Evolutionary conservation across 305 asterid genomes (phyloP), one percentile per base, ranked within the genome.

Genomic region (Fraxinus dipetala): DNA sequence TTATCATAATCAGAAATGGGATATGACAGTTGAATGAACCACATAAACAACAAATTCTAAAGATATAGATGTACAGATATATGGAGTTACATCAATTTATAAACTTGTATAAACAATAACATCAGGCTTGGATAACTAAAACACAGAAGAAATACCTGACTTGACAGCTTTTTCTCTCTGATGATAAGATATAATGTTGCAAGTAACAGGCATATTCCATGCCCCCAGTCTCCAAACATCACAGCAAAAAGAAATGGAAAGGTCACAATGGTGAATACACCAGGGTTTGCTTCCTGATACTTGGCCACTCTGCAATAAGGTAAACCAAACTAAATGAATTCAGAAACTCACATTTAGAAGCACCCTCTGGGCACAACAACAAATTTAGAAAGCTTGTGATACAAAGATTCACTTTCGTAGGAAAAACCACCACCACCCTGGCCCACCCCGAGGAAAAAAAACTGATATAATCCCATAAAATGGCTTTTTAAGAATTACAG

Each of bases 211-310:
- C 98, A 95, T 86, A 95, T 90, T 51, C 98, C 98, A 90, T 95
- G 98, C 79, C 98, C 98, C 97, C 98, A 95, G 89, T 95, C 98
- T 82, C 98, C 98, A 87, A 95, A 95, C 98, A 95, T 95, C 85
- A 95, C 98, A 0, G 98, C 98, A 48, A 95, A 95, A 82, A 95
- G 98, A 90, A 95, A 95, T 1, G 98, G 98, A 86, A 95, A 95
- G 22, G 98, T 95, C 83, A 92, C 95, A 77, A 95, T 93, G 76
- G 98, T 95, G 91, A 83, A 95, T 76, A 95, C 96, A 78, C 95
- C 98, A 79, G 98, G 98, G 89, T 95, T 95, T 80, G 97, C 98
- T 91, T 95, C 98, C 88, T 93, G 98, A 91, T 95, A 95, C 89
- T 91, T 93, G 83, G 98, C 98, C 87, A 95, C 93, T 86, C 98